Evolutionary conservation across 352 stramenopile species (phyloP), one percentile per base, ranked within the genome.

Genomic region (Phytophthora pinifolia): DNA sequence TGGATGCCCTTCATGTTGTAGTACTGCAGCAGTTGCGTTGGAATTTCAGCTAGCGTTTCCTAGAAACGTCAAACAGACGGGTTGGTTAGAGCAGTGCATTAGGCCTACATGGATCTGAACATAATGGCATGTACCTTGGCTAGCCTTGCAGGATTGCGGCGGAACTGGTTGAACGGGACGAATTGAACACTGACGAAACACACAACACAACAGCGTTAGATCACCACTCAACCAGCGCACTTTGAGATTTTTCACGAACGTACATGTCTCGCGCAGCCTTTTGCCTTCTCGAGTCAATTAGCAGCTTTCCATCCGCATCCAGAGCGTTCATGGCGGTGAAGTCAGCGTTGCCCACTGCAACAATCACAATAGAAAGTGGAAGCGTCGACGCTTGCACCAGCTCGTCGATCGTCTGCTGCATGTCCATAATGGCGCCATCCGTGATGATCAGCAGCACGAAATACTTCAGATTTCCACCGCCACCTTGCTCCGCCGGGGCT

Each of bases 171-270:
- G 53, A 86, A 90, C 0, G 76, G 77, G 34, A 90, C 76, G 56
- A 90, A 90, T 31, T 88, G 80, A 12, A 90, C 80, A 74, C 79
- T 88, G 20, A n/a, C n/a, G n/a, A n/a, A n/a, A n/a, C n/a, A n/a
- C n/a, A 65, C 5, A 62, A 4, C 65, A 32, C 41, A 2, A 27
- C 32, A 39, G 18, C 29, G 45, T n/a, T 39, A 25, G 30, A 49
- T 2, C 32, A 29, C 13, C 9, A 52, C 45, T 18, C 29, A 1
- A 38, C 50, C 9, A 56, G 1, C 31, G 30, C 17, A 60, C 31
- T 9, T 9, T 12, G 46, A 25, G 12, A 13, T 38, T 27, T 25
- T 27, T 5, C 22, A 4, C 3, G 5, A 60, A 77, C 79, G 36
- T 83, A 89, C 76, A 88, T 90, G 46, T 90, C 77, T 27, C 77